Conservation (phyloP, 179 eudicot species). For the Gypsophila paniculata region DNA sequence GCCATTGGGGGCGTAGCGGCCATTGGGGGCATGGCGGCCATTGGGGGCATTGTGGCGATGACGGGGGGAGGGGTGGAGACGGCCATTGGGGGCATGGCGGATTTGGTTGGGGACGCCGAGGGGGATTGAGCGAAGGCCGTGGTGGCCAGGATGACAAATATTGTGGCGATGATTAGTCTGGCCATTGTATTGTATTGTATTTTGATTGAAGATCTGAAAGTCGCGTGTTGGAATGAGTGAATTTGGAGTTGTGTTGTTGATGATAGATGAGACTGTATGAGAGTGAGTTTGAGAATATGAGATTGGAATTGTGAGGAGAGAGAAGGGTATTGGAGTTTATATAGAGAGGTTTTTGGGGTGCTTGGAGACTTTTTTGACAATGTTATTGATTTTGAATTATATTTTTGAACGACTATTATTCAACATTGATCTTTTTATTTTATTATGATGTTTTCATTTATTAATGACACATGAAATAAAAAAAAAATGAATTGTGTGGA, state of each 20-base stretch:
- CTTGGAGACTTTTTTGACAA: too few relatives aligned
- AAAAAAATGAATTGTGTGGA: too few relatives aligned
- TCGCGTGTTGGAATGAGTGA: neutral
- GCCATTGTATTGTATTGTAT: neutral
- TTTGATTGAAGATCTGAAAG: neutral
- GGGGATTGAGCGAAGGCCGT: slow-evolving; percentile 15
- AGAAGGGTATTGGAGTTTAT: neutral
- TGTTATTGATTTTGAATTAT: too few relatives aligned
- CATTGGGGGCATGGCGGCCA: neutral
- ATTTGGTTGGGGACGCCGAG: neutral
- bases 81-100: neutral
- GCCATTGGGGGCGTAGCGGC: neutral
- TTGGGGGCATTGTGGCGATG: neutral
- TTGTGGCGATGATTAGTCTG: neutral
- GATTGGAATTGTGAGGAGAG: neutral
- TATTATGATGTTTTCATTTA: too few relatives aligned
- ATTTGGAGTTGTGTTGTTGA: too few relatives aligned
- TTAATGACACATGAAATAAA: too few relatives aligned
- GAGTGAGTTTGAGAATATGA: neutral
- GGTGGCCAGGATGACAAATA: neutral
- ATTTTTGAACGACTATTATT: too few relatives aligned
- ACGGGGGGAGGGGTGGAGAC: slow-evolving; percentile 4
- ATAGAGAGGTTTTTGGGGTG: neutral
- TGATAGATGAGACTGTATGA: neutral
- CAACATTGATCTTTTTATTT: too few relatives aligned